A percentile compares a stretch with the other conserved stretches of the same genome.
These are phyloP conservation scores for Tuber microsphaerosporum DNA, from an alignment of 495 filamentous ascomycete species.

Conservation along the genomic window DNA sequence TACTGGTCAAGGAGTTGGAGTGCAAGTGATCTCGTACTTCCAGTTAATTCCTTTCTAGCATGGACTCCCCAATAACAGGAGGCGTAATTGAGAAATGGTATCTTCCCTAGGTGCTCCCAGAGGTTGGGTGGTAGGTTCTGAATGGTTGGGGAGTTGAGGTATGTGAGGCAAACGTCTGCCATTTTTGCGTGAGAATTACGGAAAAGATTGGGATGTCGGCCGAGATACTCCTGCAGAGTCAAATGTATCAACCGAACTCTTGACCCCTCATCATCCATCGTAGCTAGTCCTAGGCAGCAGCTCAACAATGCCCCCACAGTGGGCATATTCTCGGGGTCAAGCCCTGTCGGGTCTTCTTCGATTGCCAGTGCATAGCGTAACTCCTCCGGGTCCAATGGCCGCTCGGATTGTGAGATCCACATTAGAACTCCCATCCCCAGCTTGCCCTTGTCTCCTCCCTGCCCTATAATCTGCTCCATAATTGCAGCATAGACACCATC, in stretches of 20 bases:
- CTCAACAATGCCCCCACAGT: neutral
- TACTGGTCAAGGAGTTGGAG: neutral
- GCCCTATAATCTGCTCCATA: neutral
- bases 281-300: neutral
- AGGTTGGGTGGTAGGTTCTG: neutral
- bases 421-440: neutral
- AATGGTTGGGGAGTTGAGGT: neutral
- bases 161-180: neutral
- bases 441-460: neutral
- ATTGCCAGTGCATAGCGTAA: neutral
- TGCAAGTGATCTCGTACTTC: neutral
- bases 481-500: neutral
- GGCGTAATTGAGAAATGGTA: neutral
- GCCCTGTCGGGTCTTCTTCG: neutral
- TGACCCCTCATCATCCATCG: neutral
- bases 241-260: neutral
- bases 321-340: neutral
- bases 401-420: neutral
- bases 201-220: neutral
- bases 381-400: neutral
- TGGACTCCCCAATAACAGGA: neutral
- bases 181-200: neutral
- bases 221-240: neutral
- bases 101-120: fast-evolving
- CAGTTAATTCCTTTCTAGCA: neutral